Conservation (phyloP, 2,329 filamentous ascomycete species). For the Neocatenulostroma microsporum region DNA sequence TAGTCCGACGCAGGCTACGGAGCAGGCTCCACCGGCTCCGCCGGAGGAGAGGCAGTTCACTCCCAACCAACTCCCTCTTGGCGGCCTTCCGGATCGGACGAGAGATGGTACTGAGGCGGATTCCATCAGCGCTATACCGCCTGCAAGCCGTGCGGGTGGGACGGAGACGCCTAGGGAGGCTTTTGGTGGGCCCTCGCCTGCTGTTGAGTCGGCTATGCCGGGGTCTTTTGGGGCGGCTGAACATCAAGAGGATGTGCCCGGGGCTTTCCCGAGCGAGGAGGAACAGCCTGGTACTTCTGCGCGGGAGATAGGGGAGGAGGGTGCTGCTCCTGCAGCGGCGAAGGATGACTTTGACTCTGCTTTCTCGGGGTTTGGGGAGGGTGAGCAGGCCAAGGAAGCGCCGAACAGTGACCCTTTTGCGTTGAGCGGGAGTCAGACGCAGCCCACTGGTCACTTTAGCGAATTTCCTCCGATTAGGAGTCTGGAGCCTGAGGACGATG, state of each 20-base stretch:
- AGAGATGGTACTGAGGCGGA: conserved; percentile 42
- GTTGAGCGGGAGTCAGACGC: conserved; percentile 40
- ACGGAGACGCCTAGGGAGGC: conserved; percentile 19
- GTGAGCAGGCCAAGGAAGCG: conserved; percentile 21
- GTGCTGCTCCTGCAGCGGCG: conserved; percentile 33
- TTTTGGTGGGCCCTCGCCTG: not conserved
- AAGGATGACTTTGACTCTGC: conserved; percentile 81
- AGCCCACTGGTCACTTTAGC: conserved; percentile 26
- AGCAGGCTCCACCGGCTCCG: conserved; percentile 56
- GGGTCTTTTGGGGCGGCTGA: not conserved
- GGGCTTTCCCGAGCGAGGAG: conserved; percentile 51
- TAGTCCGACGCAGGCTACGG: conserved; percentile 46
- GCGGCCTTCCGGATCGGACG: conserved; percentile 44
- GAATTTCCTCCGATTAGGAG: conserved; percentile 96
- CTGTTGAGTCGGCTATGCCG: conserved; percentile 1
- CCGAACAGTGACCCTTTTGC: conserved; percentile 28
- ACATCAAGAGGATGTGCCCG: conserved; percentile 32
- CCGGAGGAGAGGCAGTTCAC: conserved; percentile 70
- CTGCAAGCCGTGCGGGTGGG: conserved; percentile 25
- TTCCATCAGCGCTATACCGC: conserved; percentile 41
- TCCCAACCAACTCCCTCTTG: conserved; percentile 66
- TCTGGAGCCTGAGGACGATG: conserved; percentile 73
- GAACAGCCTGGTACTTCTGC: conserved; percentile 31
- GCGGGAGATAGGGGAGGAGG: conserved; percentile 32
- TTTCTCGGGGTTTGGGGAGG: conserved; percentile 62